Evolutionary conservation across 2,329 filamentous ascomycete species (phyloP), one percentile per base, ranked within the genome.

Genomic region (Lasiodiplodia hormozganensis): DNA sequence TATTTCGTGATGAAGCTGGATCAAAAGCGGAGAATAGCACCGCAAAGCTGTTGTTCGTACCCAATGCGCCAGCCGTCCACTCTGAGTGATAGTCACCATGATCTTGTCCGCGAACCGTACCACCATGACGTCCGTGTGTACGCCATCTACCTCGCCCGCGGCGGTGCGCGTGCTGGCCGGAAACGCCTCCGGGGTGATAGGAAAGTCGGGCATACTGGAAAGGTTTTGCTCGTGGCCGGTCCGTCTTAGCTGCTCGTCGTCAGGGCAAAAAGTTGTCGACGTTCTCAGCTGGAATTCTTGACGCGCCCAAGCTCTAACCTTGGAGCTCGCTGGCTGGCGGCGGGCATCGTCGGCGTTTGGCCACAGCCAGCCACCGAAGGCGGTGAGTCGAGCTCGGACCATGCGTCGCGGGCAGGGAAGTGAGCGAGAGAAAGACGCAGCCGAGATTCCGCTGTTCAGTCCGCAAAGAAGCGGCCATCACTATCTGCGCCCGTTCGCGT

Each of bases 1-100:
- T 43, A 38, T 34, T 38, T 40, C 21, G 31, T 14, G 5, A 18
- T 18, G 31, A 23, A 31, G 28, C 2, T 31, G 4, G 28, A 18
- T 10, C 36, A 7, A 11, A 10, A 16, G 31, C 23, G 18, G 2
- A 25, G 62, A 43, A 28, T 23, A 28, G 10, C 11, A 25, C 34
- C 10, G 43, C 31, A 53, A 7, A 16, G n/a, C 10, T 52, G 28
- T 2, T n/a, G 1, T 3, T 77, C 82, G 66, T 84, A 97, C 94
- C 96, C 96, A 99, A 85, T 98, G 96, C 23, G 92, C 92, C 57
- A 98, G 82, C 69, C 90, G 88, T 7, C 94, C 95, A 70, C 90
- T 88, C 81, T 98, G 96, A 0, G 92, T 92, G 69, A 98, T 86
- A 0, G 94, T 97, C 71, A 99, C 84, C 74, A 99, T 82, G 74